Evolutionary conservation across 306 rosid species (phyloP), one percentile per base, ranked within the genome.

Genomic region (Astragalus glycyphyllos): DNA sequence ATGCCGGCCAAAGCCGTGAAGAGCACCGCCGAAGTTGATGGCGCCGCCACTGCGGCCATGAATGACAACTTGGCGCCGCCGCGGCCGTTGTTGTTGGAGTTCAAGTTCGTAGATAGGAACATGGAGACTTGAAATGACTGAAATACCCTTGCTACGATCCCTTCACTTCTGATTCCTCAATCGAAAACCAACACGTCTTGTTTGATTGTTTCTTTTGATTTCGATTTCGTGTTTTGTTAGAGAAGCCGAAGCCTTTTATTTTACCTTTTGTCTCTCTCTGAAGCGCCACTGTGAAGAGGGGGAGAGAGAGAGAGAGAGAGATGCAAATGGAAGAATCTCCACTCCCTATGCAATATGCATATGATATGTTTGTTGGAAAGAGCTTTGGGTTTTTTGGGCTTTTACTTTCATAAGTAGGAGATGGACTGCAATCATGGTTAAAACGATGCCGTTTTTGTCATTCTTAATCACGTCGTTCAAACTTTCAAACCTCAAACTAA

Each of bases 1-100:
- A 89, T 40, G 48, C 96, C 96, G 44, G 92, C 90, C 55, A 94
- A 64, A 71, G 89, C 91, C 68, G 90, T 87, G 84, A 86, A 78
- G 26, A 81, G 81, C 72, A 80, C 77, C 86, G 83, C 83, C 73
- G 81, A 58, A 70, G 77, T 48, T 5, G 84, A 86, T 9, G 77
- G 71, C 67, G 79, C 31, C 64, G 79, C 47, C 35, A 62, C 76
- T 58, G 82, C 68, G 32, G 82, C 75, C 88, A 79, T 76, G 6
- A 85, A 38, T 61, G 82, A 74, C 73, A 83, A 45, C 66, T 64
- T 40, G 68, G 76, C 73, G 66, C 75, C 79, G 74, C 81, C 82
- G 69, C 72, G 80, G 73, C 80, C 17, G 80, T 67, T 73, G 80
- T 67, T 73, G 82, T 47, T 76, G 77, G 16, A 42, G 79, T 31